phyloP scores from a whole-genome alignment of 2,329 filamentous ascomycete species.

The Huntiella omanensis region DNA sequence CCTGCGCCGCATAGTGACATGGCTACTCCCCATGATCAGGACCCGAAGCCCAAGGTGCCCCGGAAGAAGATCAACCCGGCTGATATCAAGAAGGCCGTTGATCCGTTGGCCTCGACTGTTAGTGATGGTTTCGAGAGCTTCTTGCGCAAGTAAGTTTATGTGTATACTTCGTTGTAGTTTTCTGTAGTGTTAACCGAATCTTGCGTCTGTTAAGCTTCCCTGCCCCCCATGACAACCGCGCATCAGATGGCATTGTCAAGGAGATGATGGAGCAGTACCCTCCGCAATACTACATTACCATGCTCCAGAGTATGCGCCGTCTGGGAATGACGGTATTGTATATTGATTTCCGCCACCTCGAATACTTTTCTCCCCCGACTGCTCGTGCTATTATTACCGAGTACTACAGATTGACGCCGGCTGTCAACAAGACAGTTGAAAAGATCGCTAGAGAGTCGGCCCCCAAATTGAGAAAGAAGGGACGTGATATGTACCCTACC shows the following conservation, averaged over 20 bases:
- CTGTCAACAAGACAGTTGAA: conserved; percentile 51
- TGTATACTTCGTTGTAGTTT: neutral
- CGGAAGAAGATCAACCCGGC: conserved; percentile 14
- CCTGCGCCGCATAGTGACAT: conserved; percentile 44
- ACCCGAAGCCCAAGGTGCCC: conserved; percentile 34
- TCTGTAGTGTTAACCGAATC: conserved; percentile 2
- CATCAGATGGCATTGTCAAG: conserved; percentile 5
- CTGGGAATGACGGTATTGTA: conserved; percentile 71
- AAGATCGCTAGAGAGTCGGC: conserved; percentile 7
- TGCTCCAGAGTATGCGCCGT: conserved; percentile 58
- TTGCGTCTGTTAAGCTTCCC: neutral
- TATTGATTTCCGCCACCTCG: conserved; percentile 71
- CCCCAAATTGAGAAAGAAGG: conserved; percentile 6
- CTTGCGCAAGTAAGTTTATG: conserved; percentile 45
- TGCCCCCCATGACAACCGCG: conserved; percentile 3
- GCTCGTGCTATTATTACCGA: conserved; percentile 73
- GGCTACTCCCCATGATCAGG: conserved; percentile 42
- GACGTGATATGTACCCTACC: conserved; percentile 6
- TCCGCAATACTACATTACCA: conserved; percentile 69
- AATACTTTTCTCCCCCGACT: conserved; percentile 56
- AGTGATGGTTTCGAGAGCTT: conserved; percentile 65
- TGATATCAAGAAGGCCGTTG: conserved; percentile 53
- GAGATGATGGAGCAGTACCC: conserved; percentile 21
- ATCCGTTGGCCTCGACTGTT: conserved; percentile 55
- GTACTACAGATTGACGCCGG: conserved; percentile 91